Evolutionary conservation across 2,329 filamentous ascomycete genomes (phyloP).

Genomic region (Ophiostoma piceae): DNA sequence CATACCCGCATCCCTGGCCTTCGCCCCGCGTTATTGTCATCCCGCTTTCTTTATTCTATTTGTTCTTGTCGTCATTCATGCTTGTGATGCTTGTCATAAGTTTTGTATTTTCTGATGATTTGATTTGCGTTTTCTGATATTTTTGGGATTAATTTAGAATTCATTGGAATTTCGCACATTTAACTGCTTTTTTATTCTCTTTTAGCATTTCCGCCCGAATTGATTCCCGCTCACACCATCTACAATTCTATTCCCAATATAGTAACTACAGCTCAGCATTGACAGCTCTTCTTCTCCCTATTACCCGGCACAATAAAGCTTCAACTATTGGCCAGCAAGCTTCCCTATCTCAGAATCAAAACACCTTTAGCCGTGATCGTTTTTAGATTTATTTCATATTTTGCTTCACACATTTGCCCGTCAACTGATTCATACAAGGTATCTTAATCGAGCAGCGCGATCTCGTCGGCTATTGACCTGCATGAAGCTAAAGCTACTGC

Average conservation of each 20-base stretch:
- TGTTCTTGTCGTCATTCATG: neutral
- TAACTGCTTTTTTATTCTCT: neutral
- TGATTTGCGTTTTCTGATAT: neutral
- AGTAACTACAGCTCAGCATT: neutral
- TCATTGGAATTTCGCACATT: neutral
- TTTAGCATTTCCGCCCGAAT: neutral
- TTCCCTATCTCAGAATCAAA: neutral
- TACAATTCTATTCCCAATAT: neutral
- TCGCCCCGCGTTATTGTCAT: slow-evolving; percentile 10
- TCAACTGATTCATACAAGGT: neutral
- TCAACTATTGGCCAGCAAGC: neutral
- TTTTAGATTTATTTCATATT: neutral
- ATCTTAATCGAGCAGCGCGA: neutral
- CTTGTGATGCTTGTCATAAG: neutral
- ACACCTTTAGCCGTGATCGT: neutral
- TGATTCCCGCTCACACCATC: neutral
- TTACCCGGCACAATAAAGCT: slow-evolving; percentile 3
- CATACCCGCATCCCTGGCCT: neutral
- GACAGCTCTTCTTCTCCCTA: neutral
- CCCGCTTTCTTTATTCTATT: neutral
- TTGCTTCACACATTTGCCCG: neutral
- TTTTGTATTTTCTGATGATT: neutral
- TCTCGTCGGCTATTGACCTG: slow-evolving; percentile 8
- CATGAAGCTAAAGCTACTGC: neutral
- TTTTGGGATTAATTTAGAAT: neutral